phyloP scores from a whole-genome alignment of 2,329 filamentous ascomycete species.

The Cordyceps javanica region DNA sequence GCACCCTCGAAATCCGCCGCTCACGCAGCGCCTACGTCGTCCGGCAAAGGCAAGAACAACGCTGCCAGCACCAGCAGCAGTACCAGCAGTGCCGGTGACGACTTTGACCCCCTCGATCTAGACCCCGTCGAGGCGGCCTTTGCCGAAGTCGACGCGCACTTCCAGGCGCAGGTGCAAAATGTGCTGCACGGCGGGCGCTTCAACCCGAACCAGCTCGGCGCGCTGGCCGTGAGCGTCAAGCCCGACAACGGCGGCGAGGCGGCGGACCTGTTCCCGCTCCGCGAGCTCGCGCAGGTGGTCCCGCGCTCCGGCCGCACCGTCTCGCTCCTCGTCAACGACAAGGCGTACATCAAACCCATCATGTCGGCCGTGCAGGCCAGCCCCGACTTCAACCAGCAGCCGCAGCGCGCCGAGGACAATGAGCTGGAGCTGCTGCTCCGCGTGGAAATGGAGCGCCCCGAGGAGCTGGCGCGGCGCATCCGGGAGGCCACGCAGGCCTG shows the following conservation, averaged over 20 bases:
- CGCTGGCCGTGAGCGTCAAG: conserved; percentile 35
- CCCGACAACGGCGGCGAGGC: conserved; percentile 20
- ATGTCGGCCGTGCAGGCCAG: conserved; percentile 48
- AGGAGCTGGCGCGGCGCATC: conserved; percentile 38
- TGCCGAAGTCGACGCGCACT: conserved; percentile 35
- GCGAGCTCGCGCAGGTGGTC: conserved; percentile 49
- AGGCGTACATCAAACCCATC: conserved; percentile 45
- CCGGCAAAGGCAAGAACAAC: conserved; percentile 12
- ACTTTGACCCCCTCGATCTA: conserved; percentile 42
- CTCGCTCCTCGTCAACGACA: conserved; percentile 37
- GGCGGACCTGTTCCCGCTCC: conserved; percentile 37
- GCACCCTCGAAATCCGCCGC: conserved; percentile 16
- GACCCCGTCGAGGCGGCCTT: conserved; percentile 41
- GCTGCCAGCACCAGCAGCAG: conserved; percentile 22
- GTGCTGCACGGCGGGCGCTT: conserved; percentile 43
- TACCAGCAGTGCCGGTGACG: no score
- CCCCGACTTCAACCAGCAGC: conserved; percentile 55
- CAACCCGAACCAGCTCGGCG: conserved; percentile 44
- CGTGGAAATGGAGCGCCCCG: conserved; percentile 45
- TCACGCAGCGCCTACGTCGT: conserved; percentile 13
- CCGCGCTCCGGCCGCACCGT: conserved; percentile 37
- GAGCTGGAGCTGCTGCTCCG: conserved; percentile 52
- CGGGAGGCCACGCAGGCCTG: conserved; percentile 44
- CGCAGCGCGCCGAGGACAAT: conserved; percentile 51
- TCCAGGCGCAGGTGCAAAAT: conserved; percentile 35